Evolutionary conservation across 805 yeast genomes (phyloP), one percentile per base, ranked within the genome.

Genomic region (Candida manassasensis): DNA sequence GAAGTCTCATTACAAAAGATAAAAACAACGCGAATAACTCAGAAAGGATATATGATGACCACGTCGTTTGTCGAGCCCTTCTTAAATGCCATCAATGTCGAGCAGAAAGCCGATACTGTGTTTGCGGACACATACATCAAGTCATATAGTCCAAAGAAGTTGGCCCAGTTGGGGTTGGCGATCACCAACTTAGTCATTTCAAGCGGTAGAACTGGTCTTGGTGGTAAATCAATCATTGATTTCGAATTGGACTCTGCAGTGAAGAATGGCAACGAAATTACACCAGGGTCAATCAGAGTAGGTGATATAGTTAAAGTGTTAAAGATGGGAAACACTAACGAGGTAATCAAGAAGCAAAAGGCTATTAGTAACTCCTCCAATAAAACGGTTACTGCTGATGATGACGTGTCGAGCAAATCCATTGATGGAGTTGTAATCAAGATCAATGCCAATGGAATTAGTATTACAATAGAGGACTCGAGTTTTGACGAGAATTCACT

Each of bases 261-360:
- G 33, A 49, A 32, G 61, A 35, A 48, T 53, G 47, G 54, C 10
- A 47, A 41, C 17, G 58, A 47, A 8, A 51, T 75, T 5, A 67
- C 62, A 10, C 44, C 59, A 12, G 82, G 84, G 1, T 75, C 75
- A 16, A 55, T 86, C 18, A 70, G 78, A 43, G 71, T 73, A 3
- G 96, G 96, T 10, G 96, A 87, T 57, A 79, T 85, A 27, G 89
- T 87, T 2, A 72, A 68, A 44, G 40, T 85, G 9, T 78, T 79
- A 15, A 63, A 59, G 36, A 66, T 71, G 63, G 61, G 67, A 0
- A 43, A 54, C 1, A 13, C 49, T 11, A 37, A 41, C 3, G 42
- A 57, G 4, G 41, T 36, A 3, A 39, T 34, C n/a, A 50, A 47
- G 35, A 52, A 49, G 34, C 37, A 57, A 33, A 58, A 58, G 36